Conservation (phyloP, 352 stramenopile species). For the Phytophthora uliginosa region DNA sequence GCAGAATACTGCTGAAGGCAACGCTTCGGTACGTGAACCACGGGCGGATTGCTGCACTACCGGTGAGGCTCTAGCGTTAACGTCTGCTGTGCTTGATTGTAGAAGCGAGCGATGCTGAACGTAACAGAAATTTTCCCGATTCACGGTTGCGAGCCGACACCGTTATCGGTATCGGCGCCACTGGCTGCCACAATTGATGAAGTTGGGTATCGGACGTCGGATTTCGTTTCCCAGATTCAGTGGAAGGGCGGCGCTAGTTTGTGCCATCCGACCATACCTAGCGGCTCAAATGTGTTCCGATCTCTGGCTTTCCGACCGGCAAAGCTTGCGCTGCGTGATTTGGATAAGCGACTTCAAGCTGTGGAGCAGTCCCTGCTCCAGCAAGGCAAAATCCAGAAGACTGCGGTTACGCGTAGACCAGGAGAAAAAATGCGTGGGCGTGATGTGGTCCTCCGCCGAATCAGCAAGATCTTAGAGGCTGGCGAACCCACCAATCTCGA, state of each 20-base stretch:
- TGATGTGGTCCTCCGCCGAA: conserved; percentile 77
- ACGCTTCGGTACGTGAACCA: conserved; percentile 17
- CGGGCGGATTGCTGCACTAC: neutral
- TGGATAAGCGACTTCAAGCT: conserved; percentile 74
- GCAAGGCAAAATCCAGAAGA: conserved; percentile 58
- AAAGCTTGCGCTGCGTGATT: conserved; percentile 75
- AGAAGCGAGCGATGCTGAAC: conserved; percentile 50
- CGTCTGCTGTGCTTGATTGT: conserved; percentile 5
- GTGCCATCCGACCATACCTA: conserved; percentile 60
- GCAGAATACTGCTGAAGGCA: conserved; percentile 26
- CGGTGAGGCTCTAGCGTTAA: conserved; percentile 2
- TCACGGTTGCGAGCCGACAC: conserved; percentile 68
- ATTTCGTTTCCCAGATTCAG: conserved; percentile 67
- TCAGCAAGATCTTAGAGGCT: conserved; percentile 76
- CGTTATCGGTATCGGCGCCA: conserved; percentile 32
- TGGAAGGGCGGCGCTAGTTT: conserved; percentile 80
- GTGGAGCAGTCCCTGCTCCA: conserved; percentile 65
- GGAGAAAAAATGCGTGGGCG: conserved; percentile 72
- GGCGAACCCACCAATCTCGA: conserved; percentile 64
- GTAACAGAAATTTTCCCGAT: conserved; percentile 80
- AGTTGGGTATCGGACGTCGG: conserved; percentile 47
- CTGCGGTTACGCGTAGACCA: conserved; percentile 47
- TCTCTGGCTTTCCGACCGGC: conserved; percentile 70
- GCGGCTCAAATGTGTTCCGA: conserved; percentile 65
- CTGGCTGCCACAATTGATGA: conserved; percentile 13